A percentile compares a stretch with the other conserved stretches of the same genome.
These are phyloP conservation scores for Micractinium conductrix DNA, from an alignment of 139 green algal species.

Conservation along the genomic window DNA sequence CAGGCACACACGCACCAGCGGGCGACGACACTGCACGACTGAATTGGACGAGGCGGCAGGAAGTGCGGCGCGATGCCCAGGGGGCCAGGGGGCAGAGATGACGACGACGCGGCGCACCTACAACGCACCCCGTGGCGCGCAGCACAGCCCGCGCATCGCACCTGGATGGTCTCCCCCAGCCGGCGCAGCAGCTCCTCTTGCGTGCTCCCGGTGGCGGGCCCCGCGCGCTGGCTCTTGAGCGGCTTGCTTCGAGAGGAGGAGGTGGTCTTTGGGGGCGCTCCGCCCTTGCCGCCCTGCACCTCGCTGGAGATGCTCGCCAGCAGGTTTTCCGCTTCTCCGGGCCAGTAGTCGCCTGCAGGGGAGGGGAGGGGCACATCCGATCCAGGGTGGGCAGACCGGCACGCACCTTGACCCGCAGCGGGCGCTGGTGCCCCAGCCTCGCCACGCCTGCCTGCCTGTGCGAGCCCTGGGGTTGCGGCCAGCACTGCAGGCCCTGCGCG, in stretches of 20 bases:
- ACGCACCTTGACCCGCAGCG: no score
- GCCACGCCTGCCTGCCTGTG: no score
- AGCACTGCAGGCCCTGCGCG: no score
- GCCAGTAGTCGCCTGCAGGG: conserved; percentile 94
- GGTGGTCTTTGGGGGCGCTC: conserved; percentile 36
- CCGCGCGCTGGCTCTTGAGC: conserved; percentile 83
- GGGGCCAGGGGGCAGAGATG: no score
- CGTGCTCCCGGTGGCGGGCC: conserved; percentile 46
- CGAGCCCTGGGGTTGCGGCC: no score
- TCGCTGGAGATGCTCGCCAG: conserved; percentile 57
- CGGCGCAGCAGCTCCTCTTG: conserved; percentile 81
- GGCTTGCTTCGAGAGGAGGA: conserved; percentile 40
- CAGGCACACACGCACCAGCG: no score
- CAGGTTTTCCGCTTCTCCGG: conserved; percentile 88
- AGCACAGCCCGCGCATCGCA: not conserved
- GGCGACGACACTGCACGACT: no score
- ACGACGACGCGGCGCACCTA: no score
- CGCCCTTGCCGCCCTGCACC: conserved; percentile 17
- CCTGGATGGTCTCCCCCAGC: conserved; percentile 84
- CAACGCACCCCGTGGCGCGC: no score
- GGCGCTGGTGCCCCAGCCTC: no score
- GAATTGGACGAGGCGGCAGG: not conserved
- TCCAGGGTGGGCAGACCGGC: not conserved
- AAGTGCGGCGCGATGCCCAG: not conserved
- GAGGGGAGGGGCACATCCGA: no score